Evolutionary conservation across 164 flowering plant genomes (phyloP).

Genomic region (Vitis vinifera): DNA sequence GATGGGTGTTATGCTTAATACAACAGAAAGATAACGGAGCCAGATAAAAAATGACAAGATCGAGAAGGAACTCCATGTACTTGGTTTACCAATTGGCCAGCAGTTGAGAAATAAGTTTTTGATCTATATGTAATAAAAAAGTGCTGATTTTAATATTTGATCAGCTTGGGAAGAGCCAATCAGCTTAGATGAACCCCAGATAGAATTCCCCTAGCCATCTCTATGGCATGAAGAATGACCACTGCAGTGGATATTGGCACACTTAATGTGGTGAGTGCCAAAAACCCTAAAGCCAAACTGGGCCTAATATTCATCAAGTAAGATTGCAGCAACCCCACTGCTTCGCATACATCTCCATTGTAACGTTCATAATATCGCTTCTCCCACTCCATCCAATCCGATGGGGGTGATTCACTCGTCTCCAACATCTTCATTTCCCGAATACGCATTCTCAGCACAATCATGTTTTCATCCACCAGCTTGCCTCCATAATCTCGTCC

Average conservation of each 20-base stretch:
- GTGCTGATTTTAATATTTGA: no score
- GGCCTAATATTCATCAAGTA: constrained; percentile 36
- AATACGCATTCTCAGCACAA: constrained; percentile 28
- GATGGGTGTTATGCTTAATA: no score
- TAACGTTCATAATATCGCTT: constrained; percentile 16
- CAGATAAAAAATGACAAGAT: no score
- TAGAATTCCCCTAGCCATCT: not conserved
- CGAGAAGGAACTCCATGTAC: no score
- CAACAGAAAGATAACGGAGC: no score
- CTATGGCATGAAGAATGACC: constrained; percentile 4
- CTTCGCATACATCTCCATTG: constrained; percentile 16
- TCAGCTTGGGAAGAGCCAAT: no score
- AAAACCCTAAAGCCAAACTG: constrained; percentile 25
- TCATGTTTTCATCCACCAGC: constrained; percentile 34
- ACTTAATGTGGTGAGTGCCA: constrained; percentile 8
- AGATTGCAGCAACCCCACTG: constrained; percentile 20
- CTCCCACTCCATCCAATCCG: constrained; percentile 43
- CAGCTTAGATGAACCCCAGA: no score
- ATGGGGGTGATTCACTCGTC: not conserved
- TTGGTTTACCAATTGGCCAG: no score
- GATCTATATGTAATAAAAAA: no score
- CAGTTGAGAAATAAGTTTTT: no score
- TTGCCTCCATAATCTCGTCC: constrained; percentile 12
- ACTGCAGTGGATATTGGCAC: constrained; percentile 14
- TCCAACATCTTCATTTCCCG: constrained; percentile 22